A percentile compares a stretch with the other conserved stretches of the same genome.
Conservation (phyloP, 164 flowering plant species). For the Vitis rupestris region DNA sequence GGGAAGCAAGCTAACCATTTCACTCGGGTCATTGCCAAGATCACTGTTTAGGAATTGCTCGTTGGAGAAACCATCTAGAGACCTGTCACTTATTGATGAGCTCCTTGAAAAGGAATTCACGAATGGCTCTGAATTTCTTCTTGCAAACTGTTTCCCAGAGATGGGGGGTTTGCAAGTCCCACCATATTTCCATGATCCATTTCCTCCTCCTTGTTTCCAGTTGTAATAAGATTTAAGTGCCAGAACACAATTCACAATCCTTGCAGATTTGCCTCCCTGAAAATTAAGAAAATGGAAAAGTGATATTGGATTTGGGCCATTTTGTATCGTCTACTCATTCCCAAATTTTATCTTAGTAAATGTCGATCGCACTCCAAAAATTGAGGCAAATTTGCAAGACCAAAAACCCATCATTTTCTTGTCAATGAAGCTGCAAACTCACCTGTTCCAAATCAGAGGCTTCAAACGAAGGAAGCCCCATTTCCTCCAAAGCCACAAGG, state of each 20-base stretch:
- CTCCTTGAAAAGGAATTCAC: constrained; percentile 49
- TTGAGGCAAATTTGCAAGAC: background rate
- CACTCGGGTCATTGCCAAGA: constrained; percentile 39
- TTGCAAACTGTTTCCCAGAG: constrained; percentile 47
- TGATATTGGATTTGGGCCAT: background rate
- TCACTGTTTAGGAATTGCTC: constrained; percentile 22
- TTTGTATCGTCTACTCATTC: background rate
- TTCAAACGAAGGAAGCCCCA: constrained; percentile 84
- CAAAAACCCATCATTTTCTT: background rate
- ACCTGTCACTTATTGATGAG: constrained; percentile 43
- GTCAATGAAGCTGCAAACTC: background rate
- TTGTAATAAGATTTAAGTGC: constrained; percentile 54
- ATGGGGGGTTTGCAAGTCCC: constrained; percentile 48
- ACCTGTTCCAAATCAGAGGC: constrained; percentile 70
- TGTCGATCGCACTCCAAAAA: background rate
- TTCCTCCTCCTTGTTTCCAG: constrained; percentile 56
- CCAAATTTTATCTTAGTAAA: background rate
- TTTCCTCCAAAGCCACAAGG: constrained; percentile 66
- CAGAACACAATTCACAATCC: constrained; percentile 53
- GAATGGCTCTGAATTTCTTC: constrained; percentile 79
- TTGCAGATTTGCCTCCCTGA: constrained; percentile 63
- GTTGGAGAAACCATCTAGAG: constrained; percentile 20
- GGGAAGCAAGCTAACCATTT: constrained; percentile 55
- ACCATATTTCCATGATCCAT: constrained; percentile 49
- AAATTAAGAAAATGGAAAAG: constrained; percentile 2